Conservation (phyloP, 1,139 yeast genomes). For the Nakaseomyces uthaithaninus region DNA sequence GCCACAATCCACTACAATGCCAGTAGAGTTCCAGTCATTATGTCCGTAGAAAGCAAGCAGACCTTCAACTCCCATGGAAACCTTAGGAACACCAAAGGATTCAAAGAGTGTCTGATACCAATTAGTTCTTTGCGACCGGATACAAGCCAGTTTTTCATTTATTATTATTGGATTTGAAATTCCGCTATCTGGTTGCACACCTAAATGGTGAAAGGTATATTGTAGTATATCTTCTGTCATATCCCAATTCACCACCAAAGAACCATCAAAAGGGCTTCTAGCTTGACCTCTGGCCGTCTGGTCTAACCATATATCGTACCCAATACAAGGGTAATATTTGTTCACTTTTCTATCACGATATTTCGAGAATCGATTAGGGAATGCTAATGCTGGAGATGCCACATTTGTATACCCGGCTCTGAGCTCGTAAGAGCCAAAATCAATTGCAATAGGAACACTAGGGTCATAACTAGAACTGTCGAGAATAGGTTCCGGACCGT, state of each 20-base stretch:
- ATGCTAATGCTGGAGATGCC: constrained; percentile 51
- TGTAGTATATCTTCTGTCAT: constrained; percentile 74
- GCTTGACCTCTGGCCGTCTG: constrained; percentile 58
- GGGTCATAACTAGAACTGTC: constrained; percentile 41
- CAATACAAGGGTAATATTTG: constrained; percentile 62
- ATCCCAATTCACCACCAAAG: constrained; percentile 87
- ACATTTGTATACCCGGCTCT: constrained; percentile 63
- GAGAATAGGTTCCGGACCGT: constrained; percentile 42
- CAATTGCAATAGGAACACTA: constrained; percentile 70
- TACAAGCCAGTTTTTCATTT: constrained; percentile 68
- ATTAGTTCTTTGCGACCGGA: constrained; percentile 58
- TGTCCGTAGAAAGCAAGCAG: constrained; percentile 64
- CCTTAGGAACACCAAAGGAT: constrained; percentile 62
- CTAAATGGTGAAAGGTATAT: constrained; percentile 71
- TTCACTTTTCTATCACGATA: constrained; percentile 70
- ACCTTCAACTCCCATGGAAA: constrained; percentile 74
- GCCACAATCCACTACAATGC: constrained; percentile 75
- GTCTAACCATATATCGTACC: constrained; percentile 74
- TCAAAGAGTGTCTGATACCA: constrained; percentile 81
- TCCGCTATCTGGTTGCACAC: constrained; percentile 44
- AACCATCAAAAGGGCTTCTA: constrained; percentile 80
- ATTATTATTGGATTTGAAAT: constrained; percentile 76
- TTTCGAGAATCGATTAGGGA: constrained; percentile 63
- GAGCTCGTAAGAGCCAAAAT: constrained; percentile 63
- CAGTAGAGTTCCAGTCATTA: constrained; percentile 39